phyloP scores from a whole-genome alignment of 2,329 filamentous ascomycete genomes.

The Fusarium palustre region DNA sequence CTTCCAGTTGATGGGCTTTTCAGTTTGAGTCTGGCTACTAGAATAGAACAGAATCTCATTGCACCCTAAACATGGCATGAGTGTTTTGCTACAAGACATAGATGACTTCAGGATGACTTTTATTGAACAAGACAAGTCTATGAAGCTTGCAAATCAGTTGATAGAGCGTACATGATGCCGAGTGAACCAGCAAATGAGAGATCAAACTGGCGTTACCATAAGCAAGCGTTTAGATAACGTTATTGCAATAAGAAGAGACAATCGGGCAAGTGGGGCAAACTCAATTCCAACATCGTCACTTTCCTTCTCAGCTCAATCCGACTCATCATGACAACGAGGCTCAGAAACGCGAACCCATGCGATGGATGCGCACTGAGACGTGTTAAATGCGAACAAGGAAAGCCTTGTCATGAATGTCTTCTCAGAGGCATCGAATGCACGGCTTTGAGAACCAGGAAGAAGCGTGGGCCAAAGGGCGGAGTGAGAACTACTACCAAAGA shows the following conservation, averaged over 20 bases:
- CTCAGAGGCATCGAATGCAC: conserved; percentile 36
- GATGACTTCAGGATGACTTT: neutral
- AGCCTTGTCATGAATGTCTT: conserved; percentile 33
- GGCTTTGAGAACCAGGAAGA: conserved; percentile 21
- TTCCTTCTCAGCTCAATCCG: neutral
- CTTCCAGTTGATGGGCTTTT: neutral
- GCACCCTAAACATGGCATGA: neutral
- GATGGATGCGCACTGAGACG: conserved; percentile 34
- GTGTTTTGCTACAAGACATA: neutral
- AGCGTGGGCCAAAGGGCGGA: conserved; percentile 36
- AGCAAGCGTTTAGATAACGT: neutral
- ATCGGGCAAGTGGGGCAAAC: conserved; percentile 32
- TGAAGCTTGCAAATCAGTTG: neutral
- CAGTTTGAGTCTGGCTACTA: neutral
- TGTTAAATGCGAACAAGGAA: conserved; percentile 37
- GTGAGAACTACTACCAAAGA: conserved; percentile 28
- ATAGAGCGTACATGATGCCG: neutral
- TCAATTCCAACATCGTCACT: conserved; percentile 18
- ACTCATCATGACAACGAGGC: conserved; percentile 23
- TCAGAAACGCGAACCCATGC: conserved; percentile 36
- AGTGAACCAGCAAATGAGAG: neutral
- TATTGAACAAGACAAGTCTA: neutral
- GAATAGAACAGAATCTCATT: neutral
- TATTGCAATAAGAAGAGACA: neutral
- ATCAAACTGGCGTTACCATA: neutral